Conservation (phyloP, 352 stramenopile genomes). For the Phytopythium litorale region DNA sequence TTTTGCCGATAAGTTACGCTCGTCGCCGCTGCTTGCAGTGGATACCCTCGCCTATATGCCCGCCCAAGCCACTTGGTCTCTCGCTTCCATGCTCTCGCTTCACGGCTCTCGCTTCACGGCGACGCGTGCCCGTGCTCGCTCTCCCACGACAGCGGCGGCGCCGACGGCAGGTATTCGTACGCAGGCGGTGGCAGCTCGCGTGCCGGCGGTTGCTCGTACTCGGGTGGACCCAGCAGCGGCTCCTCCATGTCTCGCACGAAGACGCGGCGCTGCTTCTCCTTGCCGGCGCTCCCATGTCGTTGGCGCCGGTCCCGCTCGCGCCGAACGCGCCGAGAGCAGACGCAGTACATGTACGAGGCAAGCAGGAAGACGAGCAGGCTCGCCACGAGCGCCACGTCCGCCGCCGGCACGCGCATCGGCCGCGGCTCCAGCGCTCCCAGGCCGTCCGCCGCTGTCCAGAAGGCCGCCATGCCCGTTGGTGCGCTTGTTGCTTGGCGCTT, state of each 20-base stretch:
- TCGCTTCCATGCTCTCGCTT: background rate
- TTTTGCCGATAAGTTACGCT: conserved; percentile 2
- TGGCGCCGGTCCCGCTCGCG: conserved; percentile 3
- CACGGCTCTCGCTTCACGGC: background rate
- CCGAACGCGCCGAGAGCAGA: conserved; percentile 32
- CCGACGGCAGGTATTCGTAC: conserved; percentile 61
- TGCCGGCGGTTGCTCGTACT: conserved; percentile 32
- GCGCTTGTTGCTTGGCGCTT: background rate
- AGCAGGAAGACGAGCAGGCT: conserved; percentile 43
- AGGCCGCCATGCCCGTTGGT: background rate
- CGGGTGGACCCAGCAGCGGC: conserved; percentile 41
- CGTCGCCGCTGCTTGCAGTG: background rate
- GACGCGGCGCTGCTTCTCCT: conserved; percentile 12
- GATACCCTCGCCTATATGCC: background rate
- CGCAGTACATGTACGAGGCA: conserved; percentile 46
- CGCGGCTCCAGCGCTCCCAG: conserved; percentile 4
- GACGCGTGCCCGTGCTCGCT: background rate
- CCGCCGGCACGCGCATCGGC: conserved; percentile 20
- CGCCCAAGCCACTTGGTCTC: background rate
- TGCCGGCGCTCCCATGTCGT: conserved; percentile 10
- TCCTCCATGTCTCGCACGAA: conserved; percentile 64
- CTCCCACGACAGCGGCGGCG: conserved; percentile 35
- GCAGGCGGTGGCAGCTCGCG: conserved; percentile 37
- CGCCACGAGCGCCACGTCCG: conserved; percentile 33
- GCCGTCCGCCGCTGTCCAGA: background rate